A percentile compares a stretch with the other conserved stretches of the same genome.
Evolutionary conservation across 2,329 filamentous ascomycete genomes (phyloP).

Genomic region (Alternaria sp.): DNA sequence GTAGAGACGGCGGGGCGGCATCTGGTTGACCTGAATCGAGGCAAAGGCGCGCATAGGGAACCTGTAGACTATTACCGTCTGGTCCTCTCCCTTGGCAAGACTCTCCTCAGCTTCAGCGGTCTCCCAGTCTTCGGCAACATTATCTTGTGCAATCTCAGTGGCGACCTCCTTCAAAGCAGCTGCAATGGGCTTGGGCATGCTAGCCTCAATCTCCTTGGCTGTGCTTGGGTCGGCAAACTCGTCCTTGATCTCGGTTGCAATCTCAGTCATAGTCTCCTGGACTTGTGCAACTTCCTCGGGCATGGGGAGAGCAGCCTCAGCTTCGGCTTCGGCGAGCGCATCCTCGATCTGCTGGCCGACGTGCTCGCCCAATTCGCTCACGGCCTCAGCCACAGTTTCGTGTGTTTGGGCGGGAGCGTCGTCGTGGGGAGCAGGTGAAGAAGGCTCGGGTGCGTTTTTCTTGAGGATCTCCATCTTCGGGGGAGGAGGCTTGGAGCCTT

Average conservation of each 20-base stretch:
- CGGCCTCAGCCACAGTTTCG: conserved; percentile 75
- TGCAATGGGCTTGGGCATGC: conserved; percentile 61
- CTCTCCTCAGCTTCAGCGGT: conserved; percentile 78
- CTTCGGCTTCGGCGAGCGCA: conserved; percentile 61
- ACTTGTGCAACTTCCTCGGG: conserved; percentile 63
- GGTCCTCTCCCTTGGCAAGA: conserved; percentile 71
- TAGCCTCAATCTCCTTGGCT: conserved; percentile 62
- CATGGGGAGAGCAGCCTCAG: conserved; percentile 41
- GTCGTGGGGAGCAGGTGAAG: conserved; percentile 22
- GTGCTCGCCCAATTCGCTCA: conserved; percentile 70
- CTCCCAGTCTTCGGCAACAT: conserved; percentile 88
- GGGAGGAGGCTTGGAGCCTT: conserved; percentile 28
- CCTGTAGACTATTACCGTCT: conserved; percentile 83
- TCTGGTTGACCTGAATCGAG: conserved; percentile 74
- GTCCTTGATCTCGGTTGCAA: conserved; percentile 53
- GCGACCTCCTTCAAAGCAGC: conserved; percentile 66
- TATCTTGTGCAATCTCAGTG: conserved; percentile 62
- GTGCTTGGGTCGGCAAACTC: conserved; percentile 64
- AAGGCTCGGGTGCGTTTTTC: conserved; percentile 51
- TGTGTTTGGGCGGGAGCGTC: conserved; percentile 38
- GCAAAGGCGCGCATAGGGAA: conserved; percentile 98
- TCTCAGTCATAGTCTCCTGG: conserved; percentile 62
- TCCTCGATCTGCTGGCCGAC: conserved; percentile 70
- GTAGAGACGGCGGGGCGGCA: conserved; percentile 64
- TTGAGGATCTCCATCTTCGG: conserved; percentile 58